phyloP scores from a whole-genome alignment of 805 yeast species.

The Torulaspora microellipsoides region DNA sequence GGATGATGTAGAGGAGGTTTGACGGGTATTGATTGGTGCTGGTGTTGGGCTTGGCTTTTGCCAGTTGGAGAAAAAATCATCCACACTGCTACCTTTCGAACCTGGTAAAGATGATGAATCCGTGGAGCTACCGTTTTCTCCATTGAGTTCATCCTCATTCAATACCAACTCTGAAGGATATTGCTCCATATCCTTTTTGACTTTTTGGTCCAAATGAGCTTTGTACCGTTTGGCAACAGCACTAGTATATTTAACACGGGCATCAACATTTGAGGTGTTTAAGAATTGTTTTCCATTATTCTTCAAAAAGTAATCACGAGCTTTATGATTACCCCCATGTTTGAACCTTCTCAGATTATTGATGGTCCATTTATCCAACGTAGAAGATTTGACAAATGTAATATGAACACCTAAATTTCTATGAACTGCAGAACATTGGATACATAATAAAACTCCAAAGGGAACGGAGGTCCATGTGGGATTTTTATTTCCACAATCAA shows the following conservation, averaged over 20 bases:
- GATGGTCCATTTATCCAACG: conserved; percentile 91
- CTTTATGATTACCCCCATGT: conserved; percentile 86
- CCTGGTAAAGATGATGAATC: conserved; percentile 29
- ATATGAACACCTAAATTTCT: conserved; percentile 95
- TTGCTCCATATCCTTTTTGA: conserved; percentile 57
- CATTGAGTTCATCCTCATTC: conserved; percentile 17
- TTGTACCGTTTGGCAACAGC: conserved; percentile 76
- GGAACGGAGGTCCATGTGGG: conserved; percentile 99
- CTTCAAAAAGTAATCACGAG: conserved; percentile 75
- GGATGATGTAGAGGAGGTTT: conserved; percentile 5
- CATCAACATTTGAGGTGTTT: conserved; percentile 46
- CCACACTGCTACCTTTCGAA: conserved; percentile 46
- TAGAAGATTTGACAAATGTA: conserved; percentile 88
- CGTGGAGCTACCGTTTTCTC: conserved; percentile 21
- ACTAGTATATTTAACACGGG: conserved; percentile 74
- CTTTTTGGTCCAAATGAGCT: conserved; percentile 69
- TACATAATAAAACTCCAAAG: conserved; percentile 86
- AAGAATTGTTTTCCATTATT: conserved; percentile 80
- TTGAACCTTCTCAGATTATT: conserved; percentile 87
- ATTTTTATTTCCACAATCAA: conserved; percentile 89
- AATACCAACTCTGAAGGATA: conserved; percentile 73
- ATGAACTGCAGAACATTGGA: conserved; percentile 94
- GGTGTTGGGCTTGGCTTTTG: conserved; percentile 60
- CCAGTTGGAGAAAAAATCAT: conserved; percentile 91
- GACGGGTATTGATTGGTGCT: conserved; percentile 24